A percentile compares a stretch with the other conserved stretches of the same genome.
Evolutionary conservation across 2,329 filamentous ascomycete genomes (phyloP).

Genomic region (Tolypocladium cylindrosporum): DNA sequence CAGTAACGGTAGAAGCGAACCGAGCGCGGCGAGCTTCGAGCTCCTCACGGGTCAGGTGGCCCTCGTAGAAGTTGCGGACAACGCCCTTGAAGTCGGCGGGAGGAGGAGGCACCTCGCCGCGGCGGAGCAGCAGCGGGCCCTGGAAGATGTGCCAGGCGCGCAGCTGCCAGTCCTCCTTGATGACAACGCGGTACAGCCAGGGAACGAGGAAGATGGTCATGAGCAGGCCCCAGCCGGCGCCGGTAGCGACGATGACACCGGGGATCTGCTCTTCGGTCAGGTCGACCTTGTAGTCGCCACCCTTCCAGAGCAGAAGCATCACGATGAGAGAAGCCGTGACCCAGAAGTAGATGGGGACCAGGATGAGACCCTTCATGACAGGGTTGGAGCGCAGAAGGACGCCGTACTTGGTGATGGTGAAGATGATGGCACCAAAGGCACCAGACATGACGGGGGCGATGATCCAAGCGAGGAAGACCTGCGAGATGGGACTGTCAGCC

Average conservation of each 20-base stretch:
- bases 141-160: conserved; percentile 41
- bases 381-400: conserved; percentile 45
- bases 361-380: conserved; percentile 38
- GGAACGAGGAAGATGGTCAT: conserved; percentile 45
- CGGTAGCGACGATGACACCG: conserved; percentile 44
- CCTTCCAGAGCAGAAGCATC: conserved; percentile 53
- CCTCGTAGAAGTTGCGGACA: conserved; percentile 46
- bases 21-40: conserved; percentile 31
- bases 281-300: conserved; percentile 32
- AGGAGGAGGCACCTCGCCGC: conserved; percentile 26
- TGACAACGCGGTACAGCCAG: conserved; percentile 46
- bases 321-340: conserved; percentile 42
- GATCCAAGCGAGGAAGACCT: conserved; percentile 51
- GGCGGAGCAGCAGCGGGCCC: conserved; percentile 42
- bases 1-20: conserved; percentile 7
- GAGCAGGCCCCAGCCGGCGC: conserved; percentile 38
- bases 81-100: conserved; percentile 30
- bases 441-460: conserved; percentile 48
- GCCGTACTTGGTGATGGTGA: conserved; percentile 45
- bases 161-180: conserved; percentile 52
- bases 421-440: conserved; percentile 42
- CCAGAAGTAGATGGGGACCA: conserved; percentile 47
- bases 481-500: conserved; percentile 21
- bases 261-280: conserved; percentile 38
- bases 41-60: conserved; percentile 43